Base-by-base conservation (phyloP, 2,329 filamentous ascomycete species). In the Xylaria sp. region DNA sequence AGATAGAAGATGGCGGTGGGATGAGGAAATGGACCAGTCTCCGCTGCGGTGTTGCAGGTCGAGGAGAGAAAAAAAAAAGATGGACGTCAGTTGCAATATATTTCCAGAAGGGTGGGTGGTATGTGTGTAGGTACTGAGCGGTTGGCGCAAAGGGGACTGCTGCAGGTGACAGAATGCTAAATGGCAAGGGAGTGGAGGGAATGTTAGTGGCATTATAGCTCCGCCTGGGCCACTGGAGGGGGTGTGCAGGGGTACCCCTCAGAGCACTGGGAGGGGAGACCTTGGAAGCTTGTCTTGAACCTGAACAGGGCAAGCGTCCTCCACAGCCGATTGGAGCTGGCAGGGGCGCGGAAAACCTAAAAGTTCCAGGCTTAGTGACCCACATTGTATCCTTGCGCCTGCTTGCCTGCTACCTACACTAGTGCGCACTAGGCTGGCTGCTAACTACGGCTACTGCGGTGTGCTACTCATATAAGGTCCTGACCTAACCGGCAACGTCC, bases 11-110 rank as follows among this genome's bases (percentile, higher is more conserved):
- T 23, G 33, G 52, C 5, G 27, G 47, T 23, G 17, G 11, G 53
- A 23, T 23, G 46, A 51, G 52, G 33, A 54, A 38, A 37, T 19
- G 53, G 35, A 40, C 37, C 8, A 48, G 11, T 23, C 40, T 54
- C n/a, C 11, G 35, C 46, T 17, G 11, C 38, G 43, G 43, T 41
- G 44, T 31, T 54, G 56, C 53, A 59, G 58, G 37, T 17, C 27
- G 37, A 56, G 25, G 33, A 37, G 49, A 54, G 40, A 57, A 60
- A 66, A 66, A 70, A 66, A 65, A 60, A 58, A 58, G 40, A 49
- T 35, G 59, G 54, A 64, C 54, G 61, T 66, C 64, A 64, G 61
- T 64, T 47, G 38, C 57, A 66, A 61, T 61, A 66, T 64, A 61
- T 65, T 57, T 58, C 54, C 57, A 60, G 64, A 64, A 43, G 57